phyloP scores from a whole-genome alignment of 2,329 filamentous ascomycete genomes.

The Chaetothyriales sp. region DNA sequence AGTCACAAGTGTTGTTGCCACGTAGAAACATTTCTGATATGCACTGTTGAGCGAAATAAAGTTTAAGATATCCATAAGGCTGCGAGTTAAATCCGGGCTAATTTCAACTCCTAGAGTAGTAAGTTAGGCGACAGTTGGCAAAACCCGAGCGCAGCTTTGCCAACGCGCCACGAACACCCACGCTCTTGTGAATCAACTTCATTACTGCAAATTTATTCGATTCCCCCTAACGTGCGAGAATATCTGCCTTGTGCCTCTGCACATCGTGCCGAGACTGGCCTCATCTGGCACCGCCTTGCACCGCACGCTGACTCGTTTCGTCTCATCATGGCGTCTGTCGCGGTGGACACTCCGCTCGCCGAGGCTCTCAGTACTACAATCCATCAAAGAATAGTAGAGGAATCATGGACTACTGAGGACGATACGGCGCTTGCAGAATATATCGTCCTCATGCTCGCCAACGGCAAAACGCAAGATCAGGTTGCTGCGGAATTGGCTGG shows the following conservation, averaged over 20 bases:
- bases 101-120: neutral
- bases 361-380: constrained; percentile 68
- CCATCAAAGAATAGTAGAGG: constrained; percentile 79
- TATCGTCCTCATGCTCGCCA: constrained; percentile 91
- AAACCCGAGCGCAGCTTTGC: neutral
- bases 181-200: neutral
- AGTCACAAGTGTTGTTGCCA: too few relatives aligned
- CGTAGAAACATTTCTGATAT: too few relatives aligned
- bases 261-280: neutral
- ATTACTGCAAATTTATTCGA: neutral
- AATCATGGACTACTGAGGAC: constrained; percentile 73
- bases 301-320: neutral
- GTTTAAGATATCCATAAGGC: neutral
- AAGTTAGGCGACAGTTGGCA: neutral
- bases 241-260: neutral
- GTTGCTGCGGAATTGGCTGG: constrained; percentile 76
- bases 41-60: neutral
- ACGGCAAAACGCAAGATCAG: constrained; percentile 82
- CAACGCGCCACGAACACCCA: neutral
- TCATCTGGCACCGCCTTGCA: neutral
- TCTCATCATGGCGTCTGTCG: constrained; percentile 17
- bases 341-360: constrained; percentile 66
- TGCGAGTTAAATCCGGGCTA: neutral
- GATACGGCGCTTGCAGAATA: constrained; percentile 85
- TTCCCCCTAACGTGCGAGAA: neutral